phyloP scores from a whole-genome alignment of 805 yeast species.

The Ogataea ganodermae region DNA sequence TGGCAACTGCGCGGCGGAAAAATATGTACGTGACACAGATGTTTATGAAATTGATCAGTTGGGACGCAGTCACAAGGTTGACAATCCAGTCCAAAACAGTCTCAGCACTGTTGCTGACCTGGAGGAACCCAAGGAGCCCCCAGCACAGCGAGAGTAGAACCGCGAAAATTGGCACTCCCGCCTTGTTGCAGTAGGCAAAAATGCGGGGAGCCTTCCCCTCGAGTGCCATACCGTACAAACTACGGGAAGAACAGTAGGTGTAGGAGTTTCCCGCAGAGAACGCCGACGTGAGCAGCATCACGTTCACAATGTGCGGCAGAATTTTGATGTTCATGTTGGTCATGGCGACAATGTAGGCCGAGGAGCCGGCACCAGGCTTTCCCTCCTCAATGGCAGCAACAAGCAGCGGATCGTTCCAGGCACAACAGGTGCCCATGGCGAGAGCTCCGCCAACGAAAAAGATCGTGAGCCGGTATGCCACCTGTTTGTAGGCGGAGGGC shows the following conservation, averaged over 20 bases:
- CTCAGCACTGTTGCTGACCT: slow-evolving; percentile 57
- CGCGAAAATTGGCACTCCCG: slow-evolving; percentile 50
- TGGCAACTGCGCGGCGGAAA: slow-evolving; percentile 59
- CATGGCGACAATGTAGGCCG: slow-evolving; percentile 53
- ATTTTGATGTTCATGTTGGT: slow-evolving; percentile 43
- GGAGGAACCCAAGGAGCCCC: slow-evolving; percentile 48
- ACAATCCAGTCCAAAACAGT: slow-evolving; percentile 73
- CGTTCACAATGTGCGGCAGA: slow-evolving; percentile 49
- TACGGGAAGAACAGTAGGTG: slow-evolving; percentile 48
- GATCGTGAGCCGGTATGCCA: slow-evolving; percentile 44
- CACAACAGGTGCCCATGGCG: slow-evolving; percentile 46
- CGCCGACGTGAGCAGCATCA: slow-evolving; percentile 43
- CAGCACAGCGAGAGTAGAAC: slow-evolving; percentile 43
- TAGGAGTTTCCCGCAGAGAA: slow-evolving; percentile 53
- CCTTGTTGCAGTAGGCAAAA: slow-evolving; percentile 45
- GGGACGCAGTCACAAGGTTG: slow-evolving; percentile 70
- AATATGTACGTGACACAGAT: slow-evolving; percentile 60
- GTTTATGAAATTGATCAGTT: slow-evolving; percentile 59
- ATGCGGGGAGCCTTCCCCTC: slow-evolving; percentile 49
- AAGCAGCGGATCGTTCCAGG: slow-evolving; percentile 44
- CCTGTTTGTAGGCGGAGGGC: slow-evolving; percentile 50
- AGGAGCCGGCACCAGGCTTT: slow-evolving; percentile 48
- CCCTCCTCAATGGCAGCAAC: slow-evolving; percentile 35
- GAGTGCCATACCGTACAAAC: slow-evolving; percentile 47
- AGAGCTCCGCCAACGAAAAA: slow-evolving; percentile 52